Base-by-base conservation (phyloP, 345 rosid genomes). In the Euphorbia peplus region DNA sequence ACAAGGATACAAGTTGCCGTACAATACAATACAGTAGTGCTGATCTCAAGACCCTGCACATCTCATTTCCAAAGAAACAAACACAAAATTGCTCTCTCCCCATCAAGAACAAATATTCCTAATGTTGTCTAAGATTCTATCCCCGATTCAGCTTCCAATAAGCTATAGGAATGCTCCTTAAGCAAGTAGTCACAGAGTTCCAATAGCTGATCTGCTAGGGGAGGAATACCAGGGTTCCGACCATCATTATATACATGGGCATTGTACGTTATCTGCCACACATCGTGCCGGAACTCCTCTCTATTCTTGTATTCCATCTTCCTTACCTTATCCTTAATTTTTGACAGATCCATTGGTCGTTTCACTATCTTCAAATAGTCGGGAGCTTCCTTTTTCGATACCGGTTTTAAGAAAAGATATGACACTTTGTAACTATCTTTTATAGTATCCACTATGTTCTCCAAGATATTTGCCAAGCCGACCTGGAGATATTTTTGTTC, bases 171-270 rank as follows among this genome's bases (percentile, higher is more conserved):
- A 66, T 82, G 28, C 65, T 86, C 82, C 3, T 79, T 74, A 44
- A 92, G 30, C 86, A 95, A 75, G 83, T 83, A 87, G 74, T 95
- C 98, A 77, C 96, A 95, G 7, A 95, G 67, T 82, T 95, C 96
- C 73, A 95, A 69, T 35, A 95, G 89, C 87, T 91, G 98, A 88
- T 95, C 99, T 6, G 96, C 99, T 6, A 91, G 84, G 3, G 96
- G 99, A 28, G 99, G 96, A 75, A 95, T 95, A 65, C 82, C 91
- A 16, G 92, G 99, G 81, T 95, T 83, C 55, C 95, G 88, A 44
- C 87, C 68, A 21, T 86, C 90, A 54, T 95, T 95, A 80, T 95
- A 95, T 39, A 41, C 13, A 70, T 95, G 99, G 48, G 99, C 97
- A 64, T 95, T 95, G 60, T 2, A 75, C 8, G 85, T 60, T 24